Evolutionary conservation across 2,329 filamentous ascomycete genomes (phyloP).

Genomic region (Hymenotorrendiella dingleyae): DNA sequence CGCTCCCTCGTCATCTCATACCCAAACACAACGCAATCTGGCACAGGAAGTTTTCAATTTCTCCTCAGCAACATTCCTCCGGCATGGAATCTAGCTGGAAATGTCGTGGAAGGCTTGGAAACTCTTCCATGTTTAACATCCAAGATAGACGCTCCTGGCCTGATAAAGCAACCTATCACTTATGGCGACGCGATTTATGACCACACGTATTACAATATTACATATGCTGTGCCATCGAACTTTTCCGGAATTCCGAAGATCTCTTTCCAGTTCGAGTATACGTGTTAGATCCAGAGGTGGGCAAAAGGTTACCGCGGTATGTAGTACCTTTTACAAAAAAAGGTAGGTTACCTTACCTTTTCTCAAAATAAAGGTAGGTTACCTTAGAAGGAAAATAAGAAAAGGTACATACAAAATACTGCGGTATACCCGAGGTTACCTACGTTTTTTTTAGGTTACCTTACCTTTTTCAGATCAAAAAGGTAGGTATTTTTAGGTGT

Average conservation of each 20-base stretch:
- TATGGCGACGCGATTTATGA: constrained; percentile 36
- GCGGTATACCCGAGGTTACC: no score
- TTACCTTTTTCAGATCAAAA: no score
- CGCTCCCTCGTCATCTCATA: constrained; percentile 33
- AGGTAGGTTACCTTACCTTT: no score
- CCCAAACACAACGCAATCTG: constrained; percentile 36
- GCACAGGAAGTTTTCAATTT: constrained; percentile 36
- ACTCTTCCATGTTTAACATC: constrained; percentile 36
- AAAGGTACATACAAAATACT: no score
- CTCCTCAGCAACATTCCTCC: constrained; percentile 35
- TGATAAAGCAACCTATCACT: constrained; percentile 32
- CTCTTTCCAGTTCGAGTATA: constrained; percentile 31
- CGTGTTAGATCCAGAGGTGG: no score
- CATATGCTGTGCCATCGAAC: constrained; percentile 36
- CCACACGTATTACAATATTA: constrained; percentile 41
- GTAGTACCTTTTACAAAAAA: no score
- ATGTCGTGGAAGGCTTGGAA: constrained; percentile 30
- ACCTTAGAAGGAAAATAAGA: no score
- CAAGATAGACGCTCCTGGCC: constrained; percentile 33
- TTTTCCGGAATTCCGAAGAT: constrained; percentile 36
- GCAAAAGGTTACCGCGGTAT: no score
- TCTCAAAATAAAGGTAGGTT: no score
- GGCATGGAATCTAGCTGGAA: constrained; percentile 32
- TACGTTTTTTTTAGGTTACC: no score
- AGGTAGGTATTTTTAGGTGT: no score